Base-by-base conservation (phyloP, 768 basidiomycete species). In the Xanthoconium stramineum region DNA sequence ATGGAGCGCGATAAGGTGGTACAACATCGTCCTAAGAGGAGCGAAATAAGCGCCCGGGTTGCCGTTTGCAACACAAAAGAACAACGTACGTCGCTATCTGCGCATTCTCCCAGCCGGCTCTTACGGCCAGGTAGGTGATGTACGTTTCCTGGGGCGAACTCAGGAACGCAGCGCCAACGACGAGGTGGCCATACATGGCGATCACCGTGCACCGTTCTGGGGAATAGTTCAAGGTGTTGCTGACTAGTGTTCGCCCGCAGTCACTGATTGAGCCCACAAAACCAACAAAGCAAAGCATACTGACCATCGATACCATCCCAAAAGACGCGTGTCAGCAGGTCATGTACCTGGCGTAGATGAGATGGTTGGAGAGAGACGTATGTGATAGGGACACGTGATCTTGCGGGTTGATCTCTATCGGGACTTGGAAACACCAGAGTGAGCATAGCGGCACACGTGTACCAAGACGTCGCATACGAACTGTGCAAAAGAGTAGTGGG, bases 121-220 rank as follows among this genome's bases (percentile, higher is more conserved):
- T 84, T 48, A 93, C 91, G 37, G 79, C 86, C 15, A 93, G 77
- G 59, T 91, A 93, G 19, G 89, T 91, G 51, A 93, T 89, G 63
- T 93, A 93, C 5, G 88, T 85, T 67, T 91, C 88, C 47, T 80
- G 80, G 0, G 91, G 91, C 24, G 88, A 90, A 68, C 85, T 89
- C 56, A 91, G 72, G 56, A 92, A 81, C 13, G 86, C 88, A 17
- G 83, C 80, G 14, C 91, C 91, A 8, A 92, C 78, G 7, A 93
- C 88, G 12, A 91, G 75, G 40, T 70, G 69, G 56, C 83, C 86
- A 71, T 91, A 91, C 55, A 75, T 77, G 5, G 88, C 89, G 29
- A 93, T 74, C n/a, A 93, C 78, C 0, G 90, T 92, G 44, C 83
- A 88, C 36, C 79, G 80, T 61, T 89, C 88, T 2, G 91, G 88